Evolutionary conservation across 352 stramenopile genomes (phyloP), one percentile per base, ranked within the genome.

Genomic region (Phytophthora pluvialis): DNA sequence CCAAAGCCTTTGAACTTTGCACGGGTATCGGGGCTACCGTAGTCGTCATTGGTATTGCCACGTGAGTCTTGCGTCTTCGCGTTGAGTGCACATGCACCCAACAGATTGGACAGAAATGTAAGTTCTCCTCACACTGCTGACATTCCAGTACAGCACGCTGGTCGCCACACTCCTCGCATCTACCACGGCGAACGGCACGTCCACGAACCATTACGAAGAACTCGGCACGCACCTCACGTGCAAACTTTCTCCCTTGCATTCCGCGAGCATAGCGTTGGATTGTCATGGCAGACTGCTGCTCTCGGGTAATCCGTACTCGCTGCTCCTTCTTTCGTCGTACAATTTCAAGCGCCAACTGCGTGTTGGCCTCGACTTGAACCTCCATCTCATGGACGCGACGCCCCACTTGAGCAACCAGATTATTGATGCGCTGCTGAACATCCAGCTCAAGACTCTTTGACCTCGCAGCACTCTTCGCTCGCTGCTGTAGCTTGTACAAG

Each of bases 81-180:
- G 83, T 92, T 18, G 76, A 73, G 50, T 91, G 85, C 11, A 90
- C 81, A 44, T 89, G 79, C 1, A 93, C 85, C 85, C 86, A 94
- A 50, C 83, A 94, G 5, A 73, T 39, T 2, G 83, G 83, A 55
- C 83, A 94, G 15, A 94, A 89, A n/a, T 88, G 83, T 11, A 77
- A 15, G 42, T 75, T 85, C 50, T 90, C 81, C 44, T 90, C 73
- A 43, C 86, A 94, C 54, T 91, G 68, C 8, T 74, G 47, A 45
- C 83, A 94, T 58, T 85, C 70, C 3, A 94, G 67, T 46, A 92
- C 86, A 15, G 86, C 86, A 26, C 66, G 72, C 29, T 85, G 60
- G n/a, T 88, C 79, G 15, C 78, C 81, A 54, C 86, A 92, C 47
- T 94, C 86, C 56, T 92, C 81, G 43, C 86, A 92, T 50, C 72